phyloP scores from a whole-genome alignment of 2,329 filamentous ascomycete genomes.

The Phoma sp. region DNA sequence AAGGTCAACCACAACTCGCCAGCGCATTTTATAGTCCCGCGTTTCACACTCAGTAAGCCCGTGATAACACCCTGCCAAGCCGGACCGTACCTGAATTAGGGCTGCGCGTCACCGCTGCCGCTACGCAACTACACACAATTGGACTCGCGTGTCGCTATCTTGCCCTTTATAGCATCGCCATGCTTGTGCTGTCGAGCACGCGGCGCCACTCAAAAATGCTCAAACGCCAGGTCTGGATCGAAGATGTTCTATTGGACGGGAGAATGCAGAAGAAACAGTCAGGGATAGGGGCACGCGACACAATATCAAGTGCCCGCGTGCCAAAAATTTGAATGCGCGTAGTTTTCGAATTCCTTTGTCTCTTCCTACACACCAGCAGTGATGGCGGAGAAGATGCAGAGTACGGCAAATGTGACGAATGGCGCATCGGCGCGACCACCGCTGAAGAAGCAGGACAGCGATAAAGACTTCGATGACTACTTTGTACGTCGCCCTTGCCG shows the following conservation, averaged over 20 bases:
- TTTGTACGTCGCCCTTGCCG: slow-evolving; percentile 53
- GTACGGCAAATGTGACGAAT: slow-evolving; percentile 21
- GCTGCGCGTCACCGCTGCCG: slow-evolving; percentile 13
- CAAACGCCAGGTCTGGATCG: slow-evolving; percentile 21
- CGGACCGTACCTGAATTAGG: slow-evolving; percentile 18
- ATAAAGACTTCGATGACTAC: slow-evolving; percentile 61
- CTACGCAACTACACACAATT: slow-evolving; percentile 16
- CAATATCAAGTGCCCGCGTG: slow-evolving; percentile 10
- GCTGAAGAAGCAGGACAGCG: slow-evolving; percentile 31
- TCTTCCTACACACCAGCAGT: neutral
- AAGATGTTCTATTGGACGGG: slow-evolving; percentile 3
- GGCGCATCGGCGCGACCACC: slow-evolving; percentile 9
- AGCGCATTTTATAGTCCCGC: slow-evolving; percentile 12
- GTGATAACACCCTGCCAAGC: slow-evolving; percentile 19
- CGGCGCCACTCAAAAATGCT: slow-evolving; percentile 17
- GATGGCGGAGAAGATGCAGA: slow-evolving; percentile 26
- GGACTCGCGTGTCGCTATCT: slow-evolving; percentile 18
- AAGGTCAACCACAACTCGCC: slow-evolving; percentile 7
- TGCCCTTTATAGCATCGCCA: slow-evolving; percentile 19
- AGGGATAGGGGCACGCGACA: slow-evolving; percentile 16
- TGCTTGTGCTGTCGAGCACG: slow-evolving; percentile 13
- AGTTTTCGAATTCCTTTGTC: neutral
- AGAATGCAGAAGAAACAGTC: neutral
- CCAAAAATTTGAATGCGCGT: neutral
- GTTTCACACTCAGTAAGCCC: slow-evolving; percentile 5